Evolutionary conservation across 2,329 filamentous ascomycete species (phyloP), one percentile per base, ranked within the genome.

Genomic region (Sarocladiaceae sp.): DNA sequence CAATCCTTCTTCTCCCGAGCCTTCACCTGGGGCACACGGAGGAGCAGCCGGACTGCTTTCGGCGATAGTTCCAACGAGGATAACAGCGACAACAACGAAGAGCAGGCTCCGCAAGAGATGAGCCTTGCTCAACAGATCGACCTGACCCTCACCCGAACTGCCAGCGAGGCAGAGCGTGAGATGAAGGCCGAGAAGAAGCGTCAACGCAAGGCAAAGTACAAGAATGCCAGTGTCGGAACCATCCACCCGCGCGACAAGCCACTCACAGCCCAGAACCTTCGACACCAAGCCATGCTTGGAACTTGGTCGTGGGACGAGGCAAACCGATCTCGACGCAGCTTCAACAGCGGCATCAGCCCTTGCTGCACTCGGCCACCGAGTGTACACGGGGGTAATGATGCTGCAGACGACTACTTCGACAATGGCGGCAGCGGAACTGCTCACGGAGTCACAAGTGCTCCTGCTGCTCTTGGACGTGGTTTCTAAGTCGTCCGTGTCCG

Each of bases 231-330:
- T 39, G 58, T 55, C 54, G 54, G 57, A 42, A 56, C 56, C 47
- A 53, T 62, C 17, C 72, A 77, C 58, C 73, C 73, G 6, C 70
- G 71, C 63, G 71, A 76, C 62, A 66, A 70, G 57, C 71, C 72
- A 23, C 64, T 76, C 48, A 75, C 71, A 8, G 65, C 69, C 52
- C 66, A 71, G 50, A 76, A 77, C 60, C 64, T 76, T 17, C 65
- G 67, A 52, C 71, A 77, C 58, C 74, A 76, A 59, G 70, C 76
- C 63, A 66, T 74, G 62, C 66, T 78, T 33, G 66, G 53, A 62
- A 69, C 52, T 78, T 75, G 47, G 47, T 50, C 47, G 12, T 50
- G 47, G 47, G 47, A 37, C 13, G 29, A 50, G 65, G 58, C 48
- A 60, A 33, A 29, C 68, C 70, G 56, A 57, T 71, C 18, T 63